Evolutionary conservation across 2,329 filamentous ascomycete genomes (phyloP).

Genomic region (Diaporthe caulivora): DNA sequence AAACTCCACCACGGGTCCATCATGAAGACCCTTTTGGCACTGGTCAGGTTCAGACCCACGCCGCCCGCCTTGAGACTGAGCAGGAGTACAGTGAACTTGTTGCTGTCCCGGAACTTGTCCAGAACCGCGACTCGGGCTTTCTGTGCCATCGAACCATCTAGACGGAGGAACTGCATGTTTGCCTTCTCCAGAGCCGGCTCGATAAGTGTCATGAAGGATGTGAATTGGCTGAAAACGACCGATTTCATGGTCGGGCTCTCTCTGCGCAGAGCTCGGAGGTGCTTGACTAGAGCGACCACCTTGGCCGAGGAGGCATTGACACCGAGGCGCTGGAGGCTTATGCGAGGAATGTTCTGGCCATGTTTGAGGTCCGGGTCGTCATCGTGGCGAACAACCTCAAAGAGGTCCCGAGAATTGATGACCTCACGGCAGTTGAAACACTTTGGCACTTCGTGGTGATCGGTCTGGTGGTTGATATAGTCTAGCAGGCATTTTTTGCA

Average conservation of each 20-base stretch:
- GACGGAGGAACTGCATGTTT: slow-evolving; percentile 83
- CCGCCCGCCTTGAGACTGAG: slow-evolving; percentile 91
- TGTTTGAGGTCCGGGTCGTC: slow-evolving; percentile 61
- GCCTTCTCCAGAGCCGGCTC: slow-evolving; percentile 80
- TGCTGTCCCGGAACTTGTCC: slow-evolving; percentile 73
- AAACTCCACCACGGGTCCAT: slow-evolving; percentile 99
- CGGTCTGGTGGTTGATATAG: slow-evolving; percentile 88
- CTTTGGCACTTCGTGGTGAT: slow-evolving; percentile 79
- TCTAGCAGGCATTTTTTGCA: slow-evolving; percentile 94
- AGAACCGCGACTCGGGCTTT: slow-evolving; percentile 85
- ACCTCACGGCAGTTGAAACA: slow-evolving; percentile 93
- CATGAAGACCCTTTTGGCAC: slow-evolving; percentile 92
- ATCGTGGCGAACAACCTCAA: slow-evolving; percentile 89
- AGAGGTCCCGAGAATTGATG: slow-evolving; percentile 86
- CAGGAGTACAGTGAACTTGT: slow-evolving; percentile 79
- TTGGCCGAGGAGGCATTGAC: slow-evolving; percentile 85
- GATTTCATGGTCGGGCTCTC: slow-evolving; percentile 81
- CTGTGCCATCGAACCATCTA: slow-evolving; percentile 92
- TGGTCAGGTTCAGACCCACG: slow-evolving; percentile 92
- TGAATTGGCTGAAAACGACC: slow-evolving; percentile 97
- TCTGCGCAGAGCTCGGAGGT: slow-evolving; percentile 77
- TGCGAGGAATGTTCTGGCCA: slow-evolving; percentile 59
- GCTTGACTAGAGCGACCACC: slow-evolving; percentile 81
- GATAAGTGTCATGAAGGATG: slow-evolving; percentile 93
- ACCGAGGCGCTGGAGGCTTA: slow-evolving; percentile 71